Percentiles rank a stretch among this genome's conserved stretches.
Conservation (phyloP, 176 grass and related monocot species). For the Phyllostachys edulis region DNA sequence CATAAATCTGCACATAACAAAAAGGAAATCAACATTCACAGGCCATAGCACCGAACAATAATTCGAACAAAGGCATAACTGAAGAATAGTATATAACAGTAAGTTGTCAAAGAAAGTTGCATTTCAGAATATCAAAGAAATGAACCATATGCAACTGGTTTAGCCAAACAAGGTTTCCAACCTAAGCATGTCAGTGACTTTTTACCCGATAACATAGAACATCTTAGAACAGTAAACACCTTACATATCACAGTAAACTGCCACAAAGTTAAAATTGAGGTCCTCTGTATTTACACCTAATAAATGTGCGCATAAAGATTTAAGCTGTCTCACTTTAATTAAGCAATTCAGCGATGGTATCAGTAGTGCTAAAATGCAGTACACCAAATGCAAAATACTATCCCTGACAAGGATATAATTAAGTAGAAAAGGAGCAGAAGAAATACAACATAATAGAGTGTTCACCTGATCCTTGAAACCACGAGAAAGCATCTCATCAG, state of each 20-base stretch:
- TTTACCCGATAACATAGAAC: not conserved
- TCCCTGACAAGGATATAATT: not conserved
- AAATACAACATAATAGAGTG: not conserved
- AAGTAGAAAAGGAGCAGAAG: not conserved
- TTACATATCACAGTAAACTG: not conserved
- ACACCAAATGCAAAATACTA: not conserved
- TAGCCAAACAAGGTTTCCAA: not conserved
- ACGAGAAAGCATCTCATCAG: constrained; percentile 98
- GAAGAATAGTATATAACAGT: not conserved
- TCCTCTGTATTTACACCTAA: not conserved
- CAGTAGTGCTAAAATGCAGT: not conserved
- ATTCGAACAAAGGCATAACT: not conserved
- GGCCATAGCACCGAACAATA: not conserved
- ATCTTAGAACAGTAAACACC: not conserved
- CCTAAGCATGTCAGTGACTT: not conserved
- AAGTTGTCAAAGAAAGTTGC: not conserved
- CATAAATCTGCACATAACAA: constrained; percentile 68
- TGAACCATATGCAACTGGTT: not conserved
- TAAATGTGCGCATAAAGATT: not conserved
- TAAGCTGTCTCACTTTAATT: not conserved
- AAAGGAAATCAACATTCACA: not conserved
- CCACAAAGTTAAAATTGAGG: not conserved
- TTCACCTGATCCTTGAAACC: constrained; percentile 94
- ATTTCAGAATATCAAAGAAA: not conserved
- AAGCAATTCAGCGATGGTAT: not conserved